A percentile compares a stretch with the other conserved stretches of the same genome.
Evolutionary conservation across 1,139 yeast species (phyloP).

Genomic region (Candida sojae): DNA sequence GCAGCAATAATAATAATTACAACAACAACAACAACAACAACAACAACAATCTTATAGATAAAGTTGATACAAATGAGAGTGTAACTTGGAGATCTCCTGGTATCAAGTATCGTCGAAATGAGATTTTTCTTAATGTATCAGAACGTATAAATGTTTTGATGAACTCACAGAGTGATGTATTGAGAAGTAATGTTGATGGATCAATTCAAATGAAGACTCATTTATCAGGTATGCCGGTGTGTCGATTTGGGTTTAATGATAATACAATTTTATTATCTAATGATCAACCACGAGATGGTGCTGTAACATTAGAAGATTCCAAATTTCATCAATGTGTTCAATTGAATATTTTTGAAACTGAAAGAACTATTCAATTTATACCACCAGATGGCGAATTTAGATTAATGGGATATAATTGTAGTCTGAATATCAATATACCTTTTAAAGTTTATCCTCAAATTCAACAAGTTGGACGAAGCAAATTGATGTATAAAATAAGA

Average conservation of each 20-base stretch:
- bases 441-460: constrained; percentile 68
- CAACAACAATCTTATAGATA: background rate
- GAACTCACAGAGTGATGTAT: constrained; percentile 57
- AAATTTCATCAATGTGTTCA: constrained; percentile 92
- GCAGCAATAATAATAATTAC: background rate
- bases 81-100: constrained; percentile 72
- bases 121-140: constrained; percentile 72
- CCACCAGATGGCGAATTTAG: constrained; percentile 96
- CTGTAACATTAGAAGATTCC: constrained; percentile 69
- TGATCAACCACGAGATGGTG: constrained; percentile 29
- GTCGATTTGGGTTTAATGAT: constrained; percentile 64
- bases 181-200: constrained; percentile 79
- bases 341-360: constrained; percentile 75
- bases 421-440: constrained; percentile 65
- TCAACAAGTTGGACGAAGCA: constrained; percentile 49
- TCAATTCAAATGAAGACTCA: constrained; percentile 70
- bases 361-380: constrained; percentile 76
- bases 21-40: background rate
- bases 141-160: constrained; percentile 76
- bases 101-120: constrained; percentile 79
- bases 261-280: constrained; percentile 25
- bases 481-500: constrained; percentile 58
- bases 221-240: constrained; percentile 72
- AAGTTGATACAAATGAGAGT: constrained; percentile 5
- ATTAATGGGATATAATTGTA: constrained; percentile 70